Conservation (phyloP, 805 yeast species). For the Debaryomyces tyrocola region DNA sequence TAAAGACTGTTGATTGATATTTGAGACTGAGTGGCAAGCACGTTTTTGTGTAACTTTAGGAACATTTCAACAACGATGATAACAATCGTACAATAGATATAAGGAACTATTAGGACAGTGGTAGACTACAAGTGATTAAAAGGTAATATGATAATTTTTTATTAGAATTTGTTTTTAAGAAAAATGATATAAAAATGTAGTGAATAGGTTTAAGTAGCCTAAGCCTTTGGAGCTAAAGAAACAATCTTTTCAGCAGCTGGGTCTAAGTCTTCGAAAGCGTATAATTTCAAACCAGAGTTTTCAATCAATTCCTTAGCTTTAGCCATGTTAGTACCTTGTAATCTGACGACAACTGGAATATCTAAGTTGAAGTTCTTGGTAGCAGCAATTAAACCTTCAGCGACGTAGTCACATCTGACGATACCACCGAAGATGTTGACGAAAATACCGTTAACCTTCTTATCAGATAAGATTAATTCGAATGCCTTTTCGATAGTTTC, state of each 20-base stretch:
- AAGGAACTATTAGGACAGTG: no score
- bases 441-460: constrained; percentile 88
- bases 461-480: constrained; percentile 86
- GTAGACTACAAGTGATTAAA: no score
- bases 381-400: constrained; percentile 94
- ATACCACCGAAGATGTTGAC: constrained; percentile 99
- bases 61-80: neutral
- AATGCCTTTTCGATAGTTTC: constrained; percentile 97
- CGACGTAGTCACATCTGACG: constrained; percentile 98
- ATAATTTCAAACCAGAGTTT: constrained; percentile 90
- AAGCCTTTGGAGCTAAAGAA: constrained; percentile 50
- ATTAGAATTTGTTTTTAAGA: constrained; percentile 3
- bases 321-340: constrained; percentile 96
- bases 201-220: neutral
- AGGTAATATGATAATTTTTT: neutral
- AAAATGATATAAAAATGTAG: neutral
- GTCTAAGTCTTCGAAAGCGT: constrained; percentile 88
- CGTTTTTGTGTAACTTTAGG: constrained; percentile 1
- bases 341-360: constrained; percentile 95
- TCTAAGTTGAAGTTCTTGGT: constrained; percentile 86
- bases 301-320: constrained; percentile 83
- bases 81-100: no score
- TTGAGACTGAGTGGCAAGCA: constrained; percentile 4
- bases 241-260: constrained; percentile 97
- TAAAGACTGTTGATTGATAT: neutral